Percentiles rank a stretch among this genome's conserved stretches.
phyloP scores from a whole-genome alignment of 2,329 filamentous ascomycete genomes.

The Domatiomyces globalis region DNA sequence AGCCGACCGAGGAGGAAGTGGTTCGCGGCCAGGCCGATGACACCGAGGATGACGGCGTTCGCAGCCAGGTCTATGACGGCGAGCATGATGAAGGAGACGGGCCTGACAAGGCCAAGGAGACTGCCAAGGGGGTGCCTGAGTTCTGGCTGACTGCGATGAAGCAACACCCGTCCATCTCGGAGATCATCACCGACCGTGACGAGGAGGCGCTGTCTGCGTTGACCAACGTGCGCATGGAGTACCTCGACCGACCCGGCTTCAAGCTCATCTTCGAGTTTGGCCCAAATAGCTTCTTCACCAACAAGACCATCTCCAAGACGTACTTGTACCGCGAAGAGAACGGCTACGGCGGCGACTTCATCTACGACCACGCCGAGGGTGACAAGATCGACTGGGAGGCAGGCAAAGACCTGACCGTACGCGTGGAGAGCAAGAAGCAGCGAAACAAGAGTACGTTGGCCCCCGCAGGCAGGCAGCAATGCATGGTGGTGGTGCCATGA shows the following conservation, averaged over 20 bases:
- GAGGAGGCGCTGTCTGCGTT: conserved; percentile 84
- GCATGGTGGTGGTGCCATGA: too few species aligned
- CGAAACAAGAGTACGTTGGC: conserved; percentile 81
- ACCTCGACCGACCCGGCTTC: conserved; percentile 96
- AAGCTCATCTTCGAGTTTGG: conserved; percentile 93
- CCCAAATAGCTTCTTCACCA: conserved; percentile 92
- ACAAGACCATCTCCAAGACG: conserved; percentile 94
- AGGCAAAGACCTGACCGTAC: conserved; percentile 83
- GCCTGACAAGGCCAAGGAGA: conserved; percentile 30
- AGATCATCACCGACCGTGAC: conserved; percentile 97
- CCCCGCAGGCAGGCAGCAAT: conserved; percentile 6
- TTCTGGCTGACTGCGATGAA: conserved; percentile 99
- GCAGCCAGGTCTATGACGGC: conserved; percentile 23
- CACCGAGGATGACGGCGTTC: conserved; percentile 44
- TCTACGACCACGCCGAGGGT: conserved; percentile 97
- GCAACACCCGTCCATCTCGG: conserved; percentile 91
- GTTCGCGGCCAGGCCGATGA: conserved; percentile 70
- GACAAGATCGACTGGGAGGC: conserved; percentile 96
- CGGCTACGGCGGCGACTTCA: conserved; percentile 96
- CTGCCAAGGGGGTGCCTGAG: conserved; percentile 75
- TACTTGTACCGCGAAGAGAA: conserved; percentile 99
- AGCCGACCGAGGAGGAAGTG: conserved; percentile 79
- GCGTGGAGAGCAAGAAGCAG: conserved; percentile 98
- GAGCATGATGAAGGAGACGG: conserved; percentile 43
- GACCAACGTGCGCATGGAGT: conserved; percentile 94